Conservation (phyloP, 129 eudicot genomes). For the Helianthus annuus region DNA sequence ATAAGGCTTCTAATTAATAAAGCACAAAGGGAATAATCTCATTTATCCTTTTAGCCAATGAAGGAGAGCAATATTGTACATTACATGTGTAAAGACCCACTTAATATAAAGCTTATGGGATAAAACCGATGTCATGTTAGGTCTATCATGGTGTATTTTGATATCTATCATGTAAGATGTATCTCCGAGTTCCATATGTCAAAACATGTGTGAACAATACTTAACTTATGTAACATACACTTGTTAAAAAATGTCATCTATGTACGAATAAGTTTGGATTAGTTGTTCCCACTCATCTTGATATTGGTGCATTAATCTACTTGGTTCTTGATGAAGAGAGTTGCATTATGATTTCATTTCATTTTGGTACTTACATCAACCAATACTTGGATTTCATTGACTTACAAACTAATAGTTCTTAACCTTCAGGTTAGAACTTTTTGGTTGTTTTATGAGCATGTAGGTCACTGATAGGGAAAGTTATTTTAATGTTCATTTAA, state of each 20-base stretch:
- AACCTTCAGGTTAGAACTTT: neutral
- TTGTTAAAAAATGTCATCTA: no score
- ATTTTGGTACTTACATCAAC: neutral
- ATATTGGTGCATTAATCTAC: neutral
- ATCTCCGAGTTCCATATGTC: no score
- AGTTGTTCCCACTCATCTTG: neutral
- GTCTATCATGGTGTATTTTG: neutral
- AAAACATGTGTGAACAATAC: no score
- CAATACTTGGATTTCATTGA: neutral
- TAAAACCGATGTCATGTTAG: neutral
- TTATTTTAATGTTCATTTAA: neutral
- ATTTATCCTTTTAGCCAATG: neutral
- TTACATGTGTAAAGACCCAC: neutral
- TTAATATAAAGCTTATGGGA: neutral
- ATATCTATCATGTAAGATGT: no score
- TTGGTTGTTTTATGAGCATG: neutral
- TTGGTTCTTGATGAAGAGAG: neutral
- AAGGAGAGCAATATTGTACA: neutral
- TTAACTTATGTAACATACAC: no score
- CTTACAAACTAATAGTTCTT: neutral
- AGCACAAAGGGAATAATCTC: no score
- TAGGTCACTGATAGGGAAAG: neutral
- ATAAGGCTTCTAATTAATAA: no score
- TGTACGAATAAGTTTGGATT: no score
- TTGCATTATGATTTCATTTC: neutral